Evolutionary conservation across 345 rosid species (phyloP).

Genomic region (Corchorus olitorius): DNA sequence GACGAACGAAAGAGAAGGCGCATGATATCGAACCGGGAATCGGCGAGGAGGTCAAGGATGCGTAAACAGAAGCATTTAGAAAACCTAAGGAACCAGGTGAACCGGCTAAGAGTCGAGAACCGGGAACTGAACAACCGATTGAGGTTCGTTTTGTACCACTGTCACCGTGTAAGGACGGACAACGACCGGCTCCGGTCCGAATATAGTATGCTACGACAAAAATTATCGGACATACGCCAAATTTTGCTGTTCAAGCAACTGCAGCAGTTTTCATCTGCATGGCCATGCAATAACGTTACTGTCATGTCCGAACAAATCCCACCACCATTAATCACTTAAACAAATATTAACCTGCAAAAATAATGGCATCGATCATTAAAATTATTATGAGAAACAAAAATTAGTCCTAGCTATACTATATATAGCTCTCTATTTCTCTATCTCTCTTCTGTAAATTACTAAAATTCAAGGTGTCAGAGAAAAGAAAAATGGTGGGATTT

Average conservation of each 20-base stretch:
- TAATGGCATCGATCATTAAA: conserved; percentile 17
- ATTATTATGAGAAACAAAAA: conserved; percentile 9
- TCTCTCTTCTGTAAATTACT: conserved; percentile 20
- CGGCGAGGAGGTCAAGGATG: conserved; percentile 84
- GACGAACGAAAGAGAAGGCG: conserved; percentile 76
- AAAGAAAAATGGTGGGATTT: conserved; percentile 23
- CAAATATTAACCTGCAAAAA: conserved; percentile 6
- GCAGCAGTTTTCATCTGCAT: conserved; percentile 54
- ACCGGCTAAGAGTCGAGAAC: conserved; percentile 65
- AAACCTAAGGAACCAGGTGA: conserved; percentile 67
- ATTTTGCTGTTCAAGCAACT: conserved; percentile 52
- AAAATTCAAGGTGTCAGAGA: neutral
- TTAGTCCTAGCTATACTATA: neutral
- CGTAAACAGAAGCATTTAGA: conserved; percentile 78
- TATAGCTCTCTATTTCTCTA: neutral
- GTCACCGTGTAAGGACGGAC: conserved; percentile 45
- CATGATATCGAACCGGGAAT: conserved; percentile 89
- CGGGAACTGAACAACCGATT: conserved; percentile 64
- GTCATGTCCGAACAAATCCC: conserved; percentile 45
- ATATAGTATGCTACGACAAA: conserved; percentile 49
- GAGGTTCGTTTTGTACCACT: conserved; percentile 44
- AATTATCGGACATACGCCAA: conserved; percentile 54
- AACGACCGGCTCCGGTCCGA: conserved; percentile 65
- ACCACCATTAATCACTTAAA: conserved; percentile 47
- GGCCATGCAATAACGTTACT: conserved; percentile 50